Evolutionary conservation across 2,329 filamentous ascomycete species (phyloP).

Genomic region (Hortaea sp.): DNA sequence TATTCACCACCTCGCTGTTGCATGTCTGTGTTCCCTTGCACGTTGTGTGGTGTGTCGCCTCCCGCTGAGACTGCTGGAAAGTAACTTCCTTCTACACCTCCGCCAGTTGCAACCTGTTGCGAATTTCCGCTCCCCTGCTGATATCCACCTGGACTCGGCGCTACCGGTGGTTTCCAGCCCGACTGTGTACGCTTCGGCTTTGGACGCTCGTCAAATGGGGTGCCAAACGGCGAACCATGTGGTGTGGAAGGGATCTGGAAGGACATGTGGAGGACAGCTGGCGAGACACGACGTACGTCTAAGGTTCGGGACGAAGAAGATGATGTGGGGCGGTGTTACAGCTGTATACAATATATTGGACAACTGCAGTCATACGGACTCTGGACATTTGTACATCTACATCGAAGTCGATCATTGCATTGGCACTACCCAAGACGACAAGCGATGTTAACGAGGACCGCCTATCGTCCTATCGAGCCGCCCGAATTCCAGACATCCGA

Average conservation of each 20-base stretch:
- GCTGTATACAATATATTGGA: no score
- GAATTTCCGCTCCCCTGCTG: conserved; percentile 29
- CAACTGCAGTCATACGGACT: no score
- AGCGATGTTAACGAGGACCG: no score
- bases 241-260: conserved; percentile 11
- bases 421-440: no score
- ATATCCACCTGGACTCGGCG: conserved; percentile 34
- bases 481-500: no score
- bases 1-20: conserved; percentile 15
- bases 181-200: conserved; percentile 12
- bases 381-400: no score
- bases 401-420: no score
- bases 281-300: no score
- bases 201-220: conserved; percentile 14
- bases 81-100: conserved; percentile 2
- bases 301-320: no score
- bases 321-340: not conserved
- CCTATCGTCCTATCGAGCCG: no score
- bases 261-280: conserved; percentile 6
- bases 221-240: conserved; percentile 16
- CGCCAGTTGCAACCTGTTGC: not conserved
- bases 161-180: conserved; percentile 32
- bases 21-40: conserved; percentile 20
- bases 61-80: not conserved
- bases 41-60: not conserved